Evolutionary conservation across 345 rosid genomes (phyloP).

Genomic region (Citrus trifoliata): DNA sequence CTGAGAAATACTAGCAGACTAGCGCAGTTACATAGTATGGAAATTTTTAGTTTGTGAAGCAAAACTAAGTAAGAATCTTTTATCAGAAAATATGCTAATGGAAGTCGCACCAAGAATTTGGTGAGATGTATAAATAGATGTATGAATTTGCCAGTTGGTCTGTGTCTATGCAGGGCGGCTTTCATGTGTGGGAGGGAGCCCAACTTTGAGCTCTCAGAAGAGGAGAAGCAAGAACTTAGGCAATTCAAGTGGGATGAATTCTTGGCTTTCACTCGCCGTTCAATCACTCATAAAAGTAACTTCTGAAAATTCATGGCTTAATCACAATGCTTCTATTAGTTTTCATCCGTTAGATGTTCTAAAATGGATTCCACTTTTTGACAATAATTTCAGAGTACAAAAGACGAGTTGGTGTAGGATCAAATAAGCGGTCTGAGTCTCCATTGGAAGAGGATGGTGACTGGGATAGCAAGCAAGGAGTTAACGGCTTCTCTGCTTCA

Average conservation of each 20-base stretch:
- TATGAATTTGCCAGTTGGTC: constrained; percentile 1
- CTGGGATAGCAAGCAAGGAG: constrained; percentile 43
- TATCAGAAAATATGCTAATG: background rate
- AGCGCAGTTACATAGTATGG: background rate
- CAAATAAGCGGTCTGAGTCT: constrained; percentile 35
- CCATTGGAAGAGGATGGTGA: constrained; percentile 30
- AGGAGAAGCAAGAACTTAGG: constrained; percentile 69
- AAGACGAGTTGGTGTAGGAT: constrained; percentile 51
- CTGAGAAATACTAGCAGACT: background rate
- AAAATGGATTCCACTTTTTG: background rate
- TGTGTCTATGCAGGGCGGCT: constrained; percentile 66
- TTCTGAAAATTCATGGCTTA: background rate
- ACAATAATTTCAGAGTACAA: constrained; percentile 52
- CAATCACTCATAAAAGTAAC: constrained; percentile 86
- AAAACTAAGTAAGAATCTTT: background rate
- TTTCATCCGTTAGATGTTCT: background rate
- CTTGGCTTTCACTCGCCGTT: constrained; percentile 74
- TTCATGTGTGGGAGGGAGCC: constrained; percentile 99
- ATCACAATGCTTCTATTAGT: background rate
- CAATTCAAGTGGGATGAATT: constrained; percentile 86
- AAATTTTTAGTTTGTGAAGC: background rate
- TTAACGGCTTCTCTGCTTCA: constrained; percentile 35
- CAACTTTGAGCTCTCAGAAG: constrained; percentile 76
- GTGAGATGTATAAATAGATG: constrained; percentile 6
- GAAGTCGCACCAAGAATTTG: background rate